Conservation (phyloP, 495 filamentous ascomycete genomes). For the Aspergillus nidulans region DNA sequence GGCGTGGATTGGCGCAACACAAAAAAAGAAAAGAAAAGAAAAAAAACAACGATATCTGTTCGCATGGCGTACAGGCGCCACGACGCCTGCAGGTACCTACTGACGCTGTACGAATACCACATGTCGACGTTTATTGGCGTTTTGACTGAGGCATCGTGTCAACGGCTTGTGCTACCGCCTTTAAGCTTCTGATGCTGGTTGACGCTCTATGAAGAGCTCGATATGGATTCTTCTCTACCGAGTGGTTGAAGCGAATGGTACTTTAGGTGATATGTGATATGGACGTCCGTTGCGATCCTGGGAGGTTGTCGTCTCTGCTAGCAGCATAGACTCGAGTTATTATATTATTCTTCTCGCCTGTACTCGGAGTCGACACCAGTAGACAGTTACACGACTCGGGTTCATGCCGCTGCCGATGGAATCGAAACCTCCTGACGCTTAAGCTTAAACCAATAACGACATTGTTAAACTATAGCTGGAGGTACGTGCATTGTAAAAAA, state of each 20-base stretch:
- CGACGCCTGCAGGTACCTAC: no score
- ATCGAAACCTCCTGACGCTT: background rate
- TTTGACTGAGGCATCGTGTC: background rate
- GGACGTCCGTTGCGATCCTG: background rate
- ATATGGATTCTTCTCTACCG: background rate
- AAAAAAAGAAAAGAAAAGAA: conserved; percentile 1
- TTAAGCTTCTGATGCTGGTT: background rate
- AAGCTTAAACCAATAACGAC: background rate
- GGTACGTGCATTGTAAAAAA: background rate
- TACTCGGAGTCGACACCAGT: background rate
- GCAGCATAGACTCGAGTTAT: no score
- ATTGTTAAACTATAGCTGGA: background rate
- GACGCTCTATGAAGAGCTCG: background rate
- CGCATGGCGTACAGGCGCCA: background rate
- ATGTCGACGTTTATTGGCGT: background rate
- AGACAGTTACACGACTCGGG: background rate
- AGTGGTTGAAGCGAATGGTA: background rate
- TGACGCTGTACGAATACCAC: background rate
- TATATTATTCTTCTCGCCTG: no score
- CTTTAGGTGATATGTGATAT: background rate
- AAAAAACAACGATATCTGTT: conserved; percentile 3
- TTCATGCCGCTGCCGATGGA: background rate
- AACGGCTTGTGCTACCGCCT: background rate
- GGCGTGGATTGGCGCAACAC: background rate
- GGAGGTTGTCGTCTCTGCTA: no score